A percentile compares a stretch with the other conserved stretches of the same genome.
phyloP scores from a whole-genome alignment of 148 eudicot species.

The Polygonum aviculare region DNA sequence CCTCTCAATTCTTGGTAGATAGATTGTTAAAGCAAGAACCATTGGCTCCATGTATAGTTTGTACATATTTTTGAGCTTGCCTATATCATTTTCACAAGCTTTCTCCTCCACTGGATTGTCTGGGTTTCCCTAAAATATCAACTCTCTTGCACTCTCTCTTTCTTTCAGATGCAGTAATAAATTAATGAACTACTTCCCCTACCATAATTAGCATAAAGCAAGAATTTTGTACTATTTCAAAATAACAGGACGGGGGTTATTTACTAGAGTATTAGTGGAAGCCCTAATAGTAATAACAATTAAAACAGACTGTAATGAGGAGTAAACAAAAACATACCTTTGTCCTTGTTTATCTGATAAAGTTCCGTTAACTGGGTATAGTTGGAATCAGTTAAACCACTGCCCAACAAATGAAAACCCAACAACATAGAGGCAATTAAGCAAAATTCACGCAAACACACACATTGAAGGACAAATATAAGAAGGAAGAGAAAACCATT shows the following conservation, averaged over 20 bases:
- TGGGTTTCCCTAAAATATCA: neutral
- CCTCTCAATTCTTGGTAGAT: neutral
- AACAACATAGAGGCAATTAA: neutral
- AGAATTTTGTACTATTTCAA: too few relatives aligned
- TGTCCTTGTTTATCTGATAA: conserved; percentile 56
- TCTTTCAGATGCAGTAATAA: too few relatives aligned
- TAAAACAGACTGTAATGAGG: neutral
- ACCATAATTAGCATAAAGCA: neutral
- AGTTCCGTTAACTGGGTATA: conserved; percentile 74
- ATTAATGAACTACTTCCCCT: neutral
- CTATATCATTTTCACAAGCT: too few relatives aligned
- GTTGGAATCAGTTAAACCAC: conserved; percentile 63
- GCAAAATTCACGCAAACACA: neutral
- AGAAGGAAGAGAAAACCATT: conserved; percentile 38
- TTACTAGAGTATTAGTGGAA: too few relatives aligned
- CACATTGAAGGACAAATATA: neutral
- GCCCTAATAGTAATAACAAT: too few relatives aligned
- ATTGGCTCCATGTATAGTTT: too few relatives aligned
- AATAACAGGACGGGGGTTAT: too few relatives aligned
- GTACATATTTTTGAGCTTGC: too few relatives aligned
- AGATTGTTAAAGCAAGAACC: neutral
- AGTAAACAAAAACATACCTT: conserved; percentile 27
- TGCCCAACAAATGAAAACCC: conserved; percentile 16
- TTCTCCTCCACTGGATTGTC: too few relatives aligned
- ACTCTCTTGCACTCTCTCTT: neutral